A percentile compares a stretch with the other conserved stretches of the same genome.
Evolutionary conservation across 345 rosid species (phyloP).

Genomic region (Punica granatum): DNA sequence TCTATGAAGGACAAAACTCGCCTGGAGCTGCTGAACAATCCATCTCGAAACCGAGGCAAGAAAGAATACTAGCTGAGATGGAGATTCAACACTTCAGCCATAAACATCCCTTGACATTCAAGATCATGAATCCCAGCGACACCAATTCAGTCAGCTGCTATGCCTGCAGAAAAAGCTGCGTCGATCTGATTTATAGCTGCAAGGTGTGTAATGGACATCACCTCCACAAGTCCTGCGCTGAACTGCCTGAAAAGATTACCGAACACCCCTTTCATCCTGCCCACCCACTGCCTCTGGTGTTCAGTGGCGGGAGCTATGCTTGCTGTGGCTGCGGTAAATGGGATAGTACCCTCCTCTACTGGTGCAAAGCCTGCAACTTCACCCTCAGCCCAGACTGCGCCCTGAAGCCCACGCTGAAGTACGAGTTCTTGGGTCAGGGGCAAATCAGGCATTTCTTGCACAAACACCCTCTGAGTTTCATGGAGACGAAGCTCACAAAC

Average conservation of each 20-base stretch:
- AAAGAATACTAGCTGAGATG: not conserved
- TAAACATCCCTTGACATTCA: conserved; percentile 1
- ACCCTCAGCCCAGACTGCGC: conserved; percentile 8
- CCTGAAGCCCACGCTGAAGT: conserved; percentile 3
- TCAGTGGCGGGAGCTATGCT: not conserved
- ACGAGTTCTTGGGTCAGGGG: conserved; percentile 6
- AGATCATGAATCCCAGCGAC: not conserved
- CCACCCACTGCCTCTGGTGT: not conserved
- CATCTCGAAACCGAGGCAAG: not conserved
- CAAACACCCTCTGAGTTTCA: not conserved
- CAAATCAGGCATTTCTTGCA: conserved; percentile 2
- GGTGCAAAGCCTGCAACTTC: conserved; percentile 3
- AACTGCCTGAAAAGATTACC: not conserved
- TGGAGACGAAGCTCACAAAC: not conserved
- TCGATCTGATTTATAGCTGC: not conserved
- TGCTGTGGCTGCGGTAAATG: conserved; percentile 12
- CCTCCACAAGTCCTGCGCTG: conserved; percentile 6
- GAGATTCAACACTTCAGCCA: conserved; percentile 8
- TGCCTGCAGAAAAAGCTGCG: not conserved
- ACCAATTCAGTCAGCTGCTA: not conserved
- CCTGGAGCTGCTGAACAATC: not conserved
- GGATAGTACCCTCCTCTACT: not conserved
- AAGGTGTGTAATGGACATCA: not conserved
- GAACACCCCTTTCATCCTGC: not conserved
- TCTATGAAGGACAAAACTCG: too few relatives aligned